Base-by-base conservation (phyloP, 768 basidiomycete species). In the Lentinus brumalis region DNA sequence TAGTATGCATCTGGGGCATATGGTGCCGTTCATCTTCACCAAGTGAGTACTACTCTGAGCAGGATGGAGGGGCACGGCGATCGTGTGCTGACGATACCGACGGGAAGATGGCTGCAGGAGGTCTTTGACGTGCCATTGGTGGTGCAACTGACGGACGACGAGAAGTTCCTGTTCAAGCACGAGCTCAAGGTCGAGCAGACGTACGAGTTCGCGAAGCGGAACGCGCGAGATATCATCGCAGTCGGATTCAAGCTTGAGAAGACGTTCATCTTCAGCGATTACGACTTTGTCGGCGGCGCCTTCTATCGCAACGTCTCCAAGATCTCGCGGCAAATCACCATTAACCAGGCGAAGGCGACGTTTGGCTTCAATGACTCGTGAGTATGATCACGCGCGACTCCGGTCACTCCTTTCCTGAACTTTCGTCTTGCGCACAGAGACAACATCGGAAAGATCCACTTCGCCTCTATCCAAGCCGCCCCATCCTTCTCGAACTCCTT, bases 401-500 rank as follows among this genome's bases (percentile, higher is more conserved):
- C 42, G 12, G 14, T 35, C 15, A 14, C 44, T 7, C 47, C 7
- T 30, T 8, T 32, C 31, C 9, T 26, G 26, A 42, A 40, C n/a
- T 11, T 45, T 15, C 14, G 1, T 41, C 10, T 26, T 26, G 14
- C 38, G 12, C 8, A 8, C 70, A 98, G 95, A 26, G 97, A 98
- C 76, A 98, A 98, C 76, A 94, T 98, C 65, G 97, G 97, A 62
- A 98, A 98, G 78, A 86, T 93, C 60, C 96, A 98, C 77, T 99
- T 99, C 73, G 93, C 90, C 39, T 83, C 97, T 31, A 87, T 99
- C 65, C 97, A 99, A 76, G 94, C 97, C 8, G 86, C 96, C 0
- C 96, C 97, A 0, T 92, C 94, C 16, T 99, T 99, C 81, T 95
- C 94, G 63, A 96, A 95, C 74, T 97, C 96, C 12, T 99, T 98